phyloP scores from a whole-genome alignment of 495 filamentous ascomycete species.

The Penicillium cinerascens region DNA sequence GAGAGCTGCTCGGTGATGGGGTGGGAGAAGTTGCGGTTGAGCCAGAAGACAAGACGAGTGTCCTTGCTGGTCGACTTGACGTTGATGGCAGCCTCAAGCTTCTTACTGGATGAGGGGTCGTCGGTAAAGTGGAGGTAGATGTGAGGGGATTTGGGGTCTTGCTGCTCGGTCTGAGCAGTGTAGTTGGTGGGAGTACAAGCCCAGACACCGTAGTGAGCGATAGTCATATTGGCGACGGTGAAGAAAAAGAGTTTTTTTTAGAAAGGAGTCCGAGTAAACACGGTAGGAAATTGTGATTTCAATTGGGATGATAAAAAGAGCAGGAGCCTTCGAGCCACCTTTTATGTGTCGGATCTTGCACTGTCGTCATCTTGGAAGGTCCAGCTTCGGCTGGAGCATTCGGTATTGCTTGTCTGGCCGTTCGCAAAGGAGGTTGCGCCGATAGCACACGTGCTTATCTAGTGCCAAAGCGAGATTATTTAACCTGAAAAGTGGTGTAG shows the following conservation, averaged over 20 bases:
- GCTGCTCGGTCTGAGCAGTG: conserved; percentile 16
- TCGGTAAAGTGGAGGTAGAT: conserved; percentile 30
- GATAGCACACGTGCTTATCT: conserved; percentile 9
- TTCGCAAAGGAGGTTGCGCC: conserved; percentile 3
- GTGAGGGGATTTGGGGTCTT: conserved; percentile 28
- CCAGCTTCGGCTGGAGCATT: not conserved
- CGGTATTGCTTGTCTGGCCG: not conserved
- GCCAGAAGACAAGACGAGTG: conserved; percentile 26
- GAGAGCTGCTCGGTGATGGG: conserved; percentile 19
- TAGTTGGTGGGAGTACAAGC: conserved; percentile 22
- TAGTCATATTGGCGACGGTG: conserved; percentile 14
- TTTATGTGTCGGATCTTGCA: too few species aligned
- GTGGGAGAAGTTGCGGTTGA: conserved; percentile 21
- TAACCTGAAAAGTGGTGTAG: conserved; percentile 7
- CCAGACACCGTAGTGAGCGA: conserved; percentile 31
- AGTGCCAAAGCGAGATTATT: not conserved
- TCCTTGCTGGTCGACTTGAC: conserved; percentile 26
- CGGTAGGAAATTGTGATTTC: not conserved
- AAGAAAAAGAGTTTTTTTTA: not conserved
- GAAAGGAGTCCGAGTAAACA: not conserved
- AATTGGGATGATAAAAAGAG: not conserved
- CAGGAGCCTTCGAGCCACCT: not conserved
- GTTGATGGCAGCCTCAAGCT: conserved; percentile 25
- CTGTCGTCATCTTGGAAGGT: not conserved
- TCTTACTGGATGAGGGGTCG: conserved; percentile 12